phyloP scores from a whole-genome alignment of 2,329 filamentous ascomycete genomes.

The Orbilia javanica region DNA sequence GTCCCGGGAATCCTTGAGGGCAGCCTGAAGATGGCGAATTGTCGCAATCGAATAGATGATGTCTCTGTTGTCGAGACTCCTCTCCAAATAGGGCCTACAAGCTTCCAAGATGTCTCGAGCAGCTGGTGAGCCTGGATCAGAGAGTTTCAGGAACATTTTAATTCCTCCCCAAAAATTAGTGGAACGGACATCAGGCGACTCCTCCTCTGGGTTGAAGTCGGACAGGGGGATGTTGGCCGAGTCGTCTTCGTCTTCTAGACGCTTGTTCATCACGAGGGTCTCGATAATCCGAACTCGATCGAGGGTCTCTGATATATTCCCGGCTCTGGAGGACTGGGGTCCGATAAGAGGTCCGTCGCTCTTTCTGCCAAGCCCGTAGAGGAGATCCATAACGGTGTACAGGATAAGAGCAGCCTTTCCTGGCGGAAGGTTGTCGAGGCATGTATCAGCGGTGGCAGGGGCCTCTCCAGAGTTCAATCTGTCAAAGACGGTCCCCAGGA shows the following conservation, averaged over 20 bases:
- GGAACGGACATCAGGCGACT: slow-evolving; percentile 44
- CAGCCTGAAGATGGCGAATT: slow-evolving; percentile 49
- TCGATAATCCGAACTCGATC: slow-evolving; percentile 82
- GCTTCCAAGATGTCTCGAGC: slow-evolving; percentile 51
- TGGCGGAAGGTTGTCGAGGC: slow-evolving; percentile 59
- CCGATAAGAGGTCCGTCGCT: slow-evolving; percentile 63
- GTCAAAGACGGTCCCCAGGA: slow-evolving; percentile 61
- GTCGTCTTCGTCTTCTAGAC: slow-evolving; percentile 74
- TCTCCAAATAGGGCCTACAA: slow-evolving; percentile 42
- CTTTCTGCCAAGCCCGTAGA: slow-evolving; percentile 68
- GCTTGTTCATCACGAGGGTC: slow-evolving; percentile 79
- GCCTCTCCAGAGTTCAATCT: slow-evolving; percentile 60
- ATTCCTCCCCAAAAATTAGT: slow-evolving; percentile 50
- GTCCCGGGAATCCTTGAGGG: slow-evolving; percentile 35
- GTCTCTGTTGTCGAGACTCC: slow-evolving; percentile 46
- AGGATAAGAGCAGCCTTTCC: slow-evolving; percentile 60
- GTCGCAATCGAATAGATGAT: slow-evolving; percentile 50
- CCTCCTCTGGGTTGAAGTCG: slow-evolving; percentile 43
- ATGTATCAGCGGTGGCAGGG: slow-evolving; percentile 59
- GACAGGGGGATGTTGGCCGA: slow-evolving; percentile 62
- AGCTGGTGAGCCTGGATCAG: slow-evolving; percentile 39
- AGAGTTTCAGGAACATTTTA: slow-evolving; percentile 52
- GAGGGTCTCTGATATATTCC: slow-evolving; percentile 74
- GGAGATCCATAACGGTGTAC: slow-evolving; percentile 61
- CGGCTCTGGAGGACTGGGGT: slow-evolving; percentile 64